Evolutionary conservation across 805 yeast species (phyloP).

Genomic region (Barnettozyma californica): DNA sequence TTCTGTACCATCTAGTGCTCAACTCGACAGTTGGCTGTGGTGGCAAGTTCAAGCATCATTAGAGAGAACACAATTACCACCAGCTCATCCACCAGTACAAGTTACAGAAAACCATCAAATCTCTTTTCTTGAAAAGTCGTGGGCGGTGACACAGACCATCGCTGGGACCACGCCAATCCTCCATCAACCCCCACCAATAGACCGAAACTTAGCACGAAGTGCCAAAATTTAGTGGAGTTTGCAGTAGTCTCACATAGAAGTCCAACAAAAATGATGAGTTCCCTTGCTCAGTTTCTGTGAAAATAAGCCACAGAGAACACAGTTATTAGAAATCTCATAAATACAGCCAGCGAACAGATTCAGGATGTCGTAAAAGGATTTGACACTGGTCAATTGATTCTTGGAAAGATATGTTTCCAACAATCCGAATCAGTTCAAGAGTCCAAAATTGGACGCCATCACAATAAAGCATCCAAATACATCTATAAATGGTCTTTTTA

Average conservation of each 20-base stretch:
- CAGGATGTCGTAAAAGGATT: constrained; percentile 50
- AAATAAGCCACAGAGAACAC: constrained; percentile 52
- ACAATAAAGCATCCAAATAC: constrained; percentile 58
- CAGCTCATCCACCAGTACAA: constrained; percentile 47
- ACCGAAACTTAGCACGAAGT: constrained; percentile 54
- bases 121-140: constrained; percentile 58
- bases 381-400: constrained; percentile 44
- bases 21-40: constrained; percentile 20
- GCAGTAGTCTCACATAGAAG: constrained; percentile 43
- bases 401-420: constrained; percentile 53
- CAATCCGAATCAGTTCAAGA: constrained; percentile 55
- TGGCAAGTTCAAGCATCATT: constrained; percentile 36
- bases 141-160: constrained; percentile 54
- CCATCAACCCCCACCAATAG: constrained; percentile 51
- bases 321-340: constrained; percentile 43
- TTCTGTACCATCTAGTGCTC: constrained; percentile 23
- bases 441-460: constrained; percentile 47
- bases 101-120: constrained; percentile 45
- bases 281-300: constrained; percentile 46
- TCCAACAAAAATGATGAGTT: constrained; percentile 38
- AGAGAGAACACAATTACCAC: constrained; percentile 52
- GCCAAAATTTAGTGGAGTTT: constrained; percentile 45
- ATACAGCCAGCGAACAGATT: constrained; percentile 56
- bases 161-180: constrained; percentile 54
- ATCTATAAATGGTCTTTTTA: constrained; percentile 44